Evolutionary conservation across 805 yeast species (phyloP).

Genomic region (Wickerhamomyces kurtzmanii): DNA sequence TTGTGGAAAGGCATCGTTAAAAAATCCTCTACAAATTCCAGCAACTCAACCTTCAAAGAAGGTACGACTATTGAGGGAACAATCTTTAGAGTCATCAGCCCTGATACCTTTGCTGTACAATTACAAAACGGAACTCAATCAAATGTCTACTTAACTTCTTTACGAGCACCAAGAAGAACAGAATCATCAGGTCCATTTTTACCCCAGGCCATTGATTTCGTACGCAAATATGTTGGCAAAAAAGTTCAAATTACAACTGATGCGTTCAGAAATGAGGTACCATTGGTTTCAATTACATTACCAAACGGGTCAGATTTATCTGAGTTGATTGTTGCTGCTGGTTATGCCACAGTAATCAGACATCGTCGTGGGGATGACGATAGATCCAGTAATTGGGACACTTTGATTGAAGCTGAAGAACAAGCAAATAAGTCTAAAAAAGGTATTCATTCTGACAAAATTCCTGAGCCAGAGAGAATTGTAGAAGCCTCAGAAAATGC

Average conservation of each 20-base stretch:
- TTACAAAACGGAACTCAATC: constrained; percentile 32
- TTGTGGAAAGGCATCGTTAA: constrained; percentile 37
- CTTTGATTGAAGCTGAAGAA: constrained; percentile 58
- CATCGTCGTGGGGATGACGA: constrained; percentile 68
- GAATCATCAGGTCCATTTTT: constrained; percentile 52
- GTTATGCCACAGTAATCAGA: constrained; percentile 69
- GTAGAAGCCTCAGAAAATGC: constrained; percentile 76
- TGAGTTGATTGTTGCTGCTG: constrained; percentile 47
- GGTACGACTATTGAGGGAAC: constrained; percentile 45
- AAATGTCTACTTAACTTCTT: constrained; percentile 67
- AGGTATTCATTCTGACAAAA: constrained; percentile 54
- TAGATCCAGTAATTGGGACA: constrained; percentile 71
- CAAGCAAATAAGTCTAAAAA: constrained; percentile 42
- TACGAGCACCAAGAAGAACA: constrained; percentile 62
- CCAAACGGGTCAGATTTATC: constrained; percentile 51
- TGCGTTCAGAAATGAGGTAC: constrained; percentile 60
- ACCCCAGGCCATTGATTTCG: constrained; percentile 64
- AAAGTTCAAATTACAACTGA: constrained; percentile 52
- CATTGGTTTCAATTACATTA: constrained; percentile 48
- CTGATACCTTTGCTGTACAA: constrained; percentile 57
- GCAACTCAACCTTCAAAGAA: constrained; percentile 20
- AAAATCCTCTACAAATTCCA: constrained; percentile 12
- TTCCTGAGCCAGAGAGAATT: constrained; percentile 46
- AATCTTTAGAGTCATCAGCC: constrained; percentile 51
- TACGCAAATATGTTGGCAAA: constrained; percentile 66